phyloP scores from a whole-genome alignment of 208 protist genomes.

The Kentomonas sorsogonicus region DNA sequence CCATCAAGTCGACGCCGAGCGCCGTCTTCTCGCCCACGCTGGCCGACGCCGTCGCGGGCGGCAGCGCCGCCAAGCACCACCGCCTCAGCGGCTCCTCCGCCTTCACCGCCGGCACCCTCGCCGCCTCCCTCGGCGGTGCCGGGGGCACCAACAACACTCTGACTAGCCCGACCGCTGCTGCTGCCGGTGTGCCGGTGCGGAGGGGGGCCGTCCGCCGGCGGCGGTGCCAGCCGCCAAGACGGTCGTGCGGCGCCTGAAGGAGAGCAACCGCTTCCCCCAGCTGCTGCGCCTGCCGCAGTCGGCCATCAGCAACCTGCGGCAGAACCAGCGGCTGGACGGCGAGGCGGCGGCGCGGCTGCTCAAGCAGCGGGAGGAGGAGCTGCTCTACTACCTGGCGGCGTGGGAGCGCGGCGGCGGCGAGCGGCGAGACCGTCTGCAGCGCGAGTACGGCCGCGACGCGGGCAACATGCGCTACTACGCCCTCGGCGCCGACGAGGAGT shows the following conservation, averaged over 20 bases:
- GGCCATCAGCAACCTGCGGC: background rate
- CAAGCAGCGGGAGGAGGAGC: background rate
- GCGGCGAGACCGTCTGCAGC: background rate
- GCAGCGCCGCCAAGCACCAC: constrained; percentile 3
- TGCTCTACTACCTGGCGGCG: background rate
- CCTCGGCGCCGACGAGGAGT: background rate
- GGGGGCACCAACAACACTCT: background rate
- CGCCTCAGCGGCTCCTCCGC: constrained; percentile 9
- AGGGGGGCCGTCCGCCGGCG: constrained; percentile 5
- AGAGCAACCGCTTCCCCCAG: no score
- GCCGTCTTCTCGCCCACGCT: background rate
- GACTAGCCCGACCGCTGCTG: no score
- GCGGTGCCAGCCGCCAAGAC: background rate
- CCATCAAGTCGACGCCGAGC: constrained; percentile 3
- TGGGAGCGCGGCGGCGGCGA: background rate
- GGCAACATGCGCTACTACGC: background rate
- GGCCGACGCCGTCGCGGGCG: background rate
- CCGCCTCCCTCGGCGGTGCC: background rate
- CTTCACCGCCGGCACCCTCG: constrained; percentile 1
- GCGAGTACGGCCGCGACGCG: background rate
- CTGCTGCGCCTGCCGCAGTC: no score
- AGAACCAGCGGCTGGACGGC: background rate
- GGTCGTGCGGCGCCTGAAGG: background rate
- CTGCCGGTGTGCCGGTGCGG: constrained; percentile 8
- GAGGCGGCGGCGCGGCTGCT: background rate